Evolutionary conservation across 257 asterid species (phyloP), one percentile per base, ranked within the genome.

Genomic region (Fraxinus anomala): DNA sequence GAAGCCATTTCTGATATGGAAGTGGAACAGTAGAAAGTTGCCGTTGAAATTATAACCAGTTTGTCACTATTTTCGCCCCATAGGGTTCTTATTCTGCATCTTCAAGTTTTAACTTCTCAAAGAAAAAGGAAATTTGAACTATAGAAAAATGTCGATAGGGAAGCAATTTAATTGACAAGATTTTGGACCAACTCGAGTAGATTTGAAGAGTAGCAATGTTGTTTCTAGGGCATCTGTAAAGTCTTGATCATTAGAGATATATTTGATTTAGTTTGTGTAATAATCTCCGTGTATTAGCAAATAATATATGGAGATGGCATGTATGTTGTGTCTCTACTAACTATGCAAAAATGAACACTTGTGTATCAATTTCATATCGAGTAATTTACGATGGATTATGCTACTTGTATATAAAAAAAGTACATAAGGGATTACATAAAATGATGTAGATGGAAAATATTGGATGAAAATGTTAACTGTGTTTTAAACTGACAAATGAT

Each of bases 1-100:
- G 98, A 89, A 80, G 96, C 93, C 9, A 68, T 87, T 78, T 89
- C 93, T 54, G 92, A 88, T 77, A 87, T 94, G 97, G 94, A 89
- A 65, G 84, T 87, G 67, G 96, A 92, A 80, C 85, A 82, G 34
- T 63, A 87, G 70, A 80, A 23, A 68, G 76, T 47, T 72, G 19
- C 7, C 3, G 17, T 6, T 8, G 28, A 80, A 61, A 39, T 54
- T 76, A 11, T 34, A 23, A 23, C 34, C 33, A 63, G 6, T 63
- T 63, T 63, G 69, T 40, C 3, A 63, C 69, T 63, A 14, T 13
- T 61, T 63, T 63, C 9, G 34, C 49, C 69, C 69, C 69, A 10
- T 26, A 3, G 34, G 6, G 0, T 24, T 63, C 34, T 63, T 63
- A 23, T 11, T 26, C 68, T 3, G 2, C 0, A 63, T 4, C 17